These are phyloP conservation scores for Ceratobasidium sp. DNA, from an alignment of 1,284 basidiomycete genomes.

Conservation along the genomic window DNA sequence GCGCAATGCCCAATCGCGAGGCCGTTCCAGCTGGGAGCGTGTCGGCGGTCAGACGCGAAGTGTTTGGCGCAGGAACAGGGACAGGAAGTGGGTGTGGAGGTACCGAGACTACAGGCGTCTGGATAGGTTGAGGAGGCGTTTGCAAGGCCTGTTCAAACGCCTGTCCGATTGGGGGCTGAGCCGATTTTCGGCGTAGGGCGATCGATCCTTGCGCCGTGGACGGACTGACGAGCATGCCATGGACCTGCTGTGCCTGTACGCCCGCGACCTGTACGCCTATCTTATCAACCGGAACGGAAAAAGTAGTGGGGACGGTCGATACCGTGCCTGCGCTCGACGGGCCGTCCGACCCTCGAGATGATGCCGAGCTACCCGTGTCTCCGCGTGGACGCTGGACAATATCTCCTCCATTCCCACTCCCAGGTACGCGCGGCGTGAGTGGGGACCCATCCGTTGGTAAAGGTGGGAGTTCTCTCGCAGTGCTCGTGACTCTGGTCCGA, in stretches of 20 bases:
- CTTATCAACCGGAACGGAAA: constrained; percentile 29
- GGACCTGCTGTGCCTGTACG: neutral
- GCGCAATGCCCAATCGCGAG: constrained; percentile 50
- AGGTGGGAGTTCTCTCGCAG: constrained; percentile 29
- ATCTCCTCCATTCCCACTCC: neutral
- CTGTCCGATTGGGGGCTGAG: constrained; percentile 36
- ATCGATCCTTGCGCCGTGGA: constrained; percentile 73
- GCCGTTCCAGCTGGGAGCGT: constrained; percentile 58
- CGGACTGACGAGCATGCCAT: constrained; percentile 19
- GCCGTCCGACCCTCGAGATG: constrained; percentile 26
- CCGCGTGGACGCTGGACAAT: constrained; percentile 35
- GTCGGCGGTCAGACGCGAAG: constrained; percentile 54
- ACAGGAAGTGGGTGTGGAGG: constrained; percentile 36
- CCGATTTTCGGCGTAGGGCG: constrained; percentile 65
- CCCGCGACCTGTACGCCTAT: neutral
- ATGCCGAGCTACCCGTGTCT: constrained; percentile 31
- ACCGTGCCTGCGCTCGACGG: constrained; percentile 37
- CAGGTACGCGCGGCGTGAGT: constrained; percentile 24
- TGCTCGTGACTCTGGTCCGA: constrained; percentile 21
- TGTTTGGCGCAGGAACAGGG: constrained; percentile 50
- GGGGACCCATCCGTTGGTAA: constrained; percentile 18
- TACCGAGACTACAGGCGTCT: constrained; percentile 11
- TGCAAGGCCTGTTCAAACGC: constrained; percentile 20
- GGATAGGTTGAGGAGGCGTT: neutral
- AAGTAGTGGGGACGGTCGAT: constrained; percentile 27